Base-by-base conservation (phyloP, 306 rosid genomes). In the Lotus japonicus region DNA sequence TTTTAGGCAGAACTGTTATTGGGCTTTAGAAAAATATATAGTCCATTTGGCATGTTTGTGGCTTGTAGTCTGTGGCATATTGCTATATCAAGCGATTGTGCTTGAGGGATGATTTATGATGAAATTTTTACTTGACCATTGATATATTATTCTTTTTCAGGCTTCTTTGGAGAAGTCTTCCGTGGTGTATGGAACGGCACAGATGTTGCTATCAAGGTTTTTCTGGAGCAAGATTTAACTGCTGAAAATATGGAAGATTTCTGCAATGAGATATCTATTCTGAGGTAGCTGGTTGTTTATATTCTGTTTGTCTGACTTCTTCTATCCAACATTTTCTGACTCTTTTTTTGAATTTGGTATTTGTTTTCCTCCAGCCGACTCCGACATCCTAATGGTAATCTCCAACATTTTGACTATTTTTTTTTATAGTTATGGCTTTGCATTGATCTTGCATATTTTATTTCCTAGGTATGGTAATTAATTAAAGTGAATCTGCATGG, bases 161-260 rank as follows among this genome's bases (percentile, higher is more conserved):
- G 99, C 15, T 95, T 90, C 85, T 95, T 95, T 72, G 99, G 99
- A 69, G 99, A 95, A 79, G 99, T 95, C 68, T 95, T 95, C 75
- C 96, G 92, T 44, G 96, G 99, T 48, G 68, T 82, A 60, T 95
- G 99, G 99, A 90, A 95, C 69, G 99, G 99, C 70, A 95, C 97
- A 38, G 97, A 90, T 58, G 99, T 95, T 52, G 99, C 99, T 52
- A 81, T 95, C 72, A 95, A 95, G 85, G 95, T 95, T 79, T 90
- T 95, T 73, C 86, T 95, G 14, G 99, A 90, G 85, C 97, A 95
- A 81, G 97, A 90, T 85, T 81, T 90, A 64, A 95, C 97, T 60
- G 81, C 89, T 57, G 97, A 95, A 82, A 95, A 95, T 83, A 84
- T 90, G 96, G 97, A 90, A 84, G 99, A 95, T 70, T 95, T 95